Conservation (phyloP, 805 yeast genomes). For the Zygoascus flipseniorum region DNA sequence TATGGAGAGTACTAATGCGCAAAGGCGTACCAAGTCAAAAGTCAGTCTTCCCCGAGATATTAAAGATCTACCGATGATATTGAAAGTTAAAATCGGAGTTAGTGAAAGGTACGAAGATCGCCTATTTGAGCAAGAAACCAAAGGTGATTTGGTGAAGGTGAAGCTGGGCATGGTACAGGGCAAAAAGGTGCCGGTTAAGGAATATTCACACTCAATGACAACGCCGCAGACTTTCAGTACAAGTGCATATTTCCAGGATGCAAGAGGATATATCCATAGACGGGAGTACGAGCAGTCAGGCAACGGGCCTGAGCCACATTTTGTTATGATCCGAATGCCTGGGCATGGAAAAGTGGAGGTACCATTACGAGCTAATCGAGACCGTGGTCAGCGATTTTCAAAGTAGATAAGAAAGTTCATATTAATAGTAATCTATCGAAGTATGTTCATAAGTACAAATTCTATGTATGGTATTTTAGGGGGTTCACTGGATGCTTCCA, state of each 20-base stretch:
- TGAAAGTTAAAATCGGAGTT: neutral
- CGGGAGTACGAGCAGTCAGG: slow-evolving; percentile 9
- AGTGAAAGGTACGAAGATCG: neutral
- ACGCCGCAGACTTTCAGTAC: neutral
- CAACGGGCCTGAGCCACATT: neutral
- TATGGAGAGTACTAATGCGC: neutral
- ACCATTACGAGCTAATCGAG: neutral
- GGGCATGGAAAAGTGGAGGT: neutral
- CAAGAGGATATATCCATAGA: slow-evolving; percentile 10
- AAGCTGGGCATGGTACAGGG: neutral
- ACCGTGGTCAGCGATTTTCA: too few species aligned
- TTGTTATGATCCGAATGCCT: slow-evolving; percentile 1
- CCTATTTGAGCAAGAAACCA: neutral
- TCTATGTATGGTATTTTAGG: too few species aligned
- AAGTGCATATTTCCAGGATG: slow-evolving; percentile 8
- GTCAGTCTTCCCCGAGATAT: neutral
- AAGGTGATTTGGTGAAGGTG: neutral
- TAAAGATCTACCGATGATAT: neutral
- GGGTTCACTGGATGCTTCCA: too few species aligned
- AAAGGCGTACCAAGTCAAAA: neutral
- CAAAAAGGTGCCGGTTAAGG: neutral
- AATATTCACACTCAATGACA: neutral
- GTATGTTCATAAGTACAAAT: too few species aligned
- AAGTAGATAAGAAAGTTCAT: too few species aligned
- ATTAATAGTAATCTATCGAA: too few species aligned